Evolutionary conservation across 2,329 filamentous ascomycete genomes (phyloP), one percentile per base, ranked within the genome.

Genomic region (Pseudogymnoascus sp.): DNA sequence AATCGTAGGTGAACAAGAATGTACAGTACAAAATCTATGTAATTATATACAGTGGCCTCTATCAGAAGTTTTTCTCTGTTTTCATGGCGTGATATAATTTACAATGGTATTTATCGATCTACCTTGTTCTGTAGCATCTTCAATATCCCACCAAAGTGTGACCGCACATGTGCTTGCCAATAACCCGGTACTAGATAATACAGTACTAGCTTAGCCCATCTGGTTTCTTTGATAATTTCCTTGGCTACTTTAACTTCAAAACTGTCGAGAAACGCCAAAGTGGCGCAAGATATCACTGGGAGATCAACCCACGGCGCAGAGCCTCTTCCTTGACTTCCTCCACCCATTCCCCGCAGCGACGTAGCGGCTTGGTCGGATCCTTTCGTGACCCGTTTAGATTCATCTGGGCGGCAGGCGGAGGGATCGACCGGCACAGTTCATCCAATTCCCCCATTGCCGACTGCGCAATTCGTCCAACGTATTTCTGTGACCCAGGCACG

Each of bases 381-480:
- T 56, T 56, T 16, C 49, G 28, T 12, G 28, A 21, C 5, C 49
- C 49, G 3, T 56, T 56, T 34, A 56, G 49, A 56, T 56, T 56
- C 49, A 56, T 56, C 49, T 56, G 28, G n/a, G 49, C 49, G 5
- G 28, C 49, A 8, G 49, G 49, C 8, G 49, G 28, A 34, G 28
- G 16, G 3, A 56, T 56, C 5, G 28, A 56, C 1, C 28, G 9
- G 11, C 49, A 56, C 9, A 56, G 16, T 18, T 12, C 49, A 1
- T 56, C 28, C n/a, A 56, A 36, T 8, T 21, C 49, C 28, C 28
- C 25, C n/a, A 56, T 18, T 56, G 49, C 49, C 11, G 49, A 56
- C 49, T 56, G 28, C 18, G 49, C 49, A 34, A 34, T 56, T 56
- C n/a, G n/a, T 56, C 46, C 46, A 16, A 56, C 46, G 25, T 34